phyloP scores from a whole-genome alignment of 164 flowering plant species.

The Dillenia turbinata region DNA sequence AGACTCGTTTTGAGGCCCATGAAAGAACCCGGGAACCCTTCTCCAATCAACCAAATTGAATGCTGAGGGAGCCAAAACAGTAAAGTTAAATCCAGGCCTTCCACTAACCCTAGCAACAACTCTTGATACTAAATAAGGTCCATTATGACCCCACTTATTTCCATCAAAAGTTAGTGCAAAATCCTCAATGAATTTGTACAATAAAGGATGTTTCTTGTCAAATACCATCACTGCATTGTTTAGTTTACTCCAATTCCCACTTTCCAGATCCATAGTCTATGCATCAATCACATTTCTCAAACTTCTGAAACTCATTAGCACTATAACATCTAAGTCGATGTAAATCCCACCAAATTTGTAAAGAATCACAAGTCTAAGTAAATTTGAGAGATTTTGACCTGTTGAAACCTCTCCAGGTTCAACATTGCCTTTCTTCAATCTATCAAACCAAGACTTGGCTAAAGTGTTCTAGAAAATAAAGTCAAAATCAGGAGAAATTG shows the following conservation, averaged over 20 bases:
- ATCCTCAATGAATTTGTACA: constrained; percentile 42
- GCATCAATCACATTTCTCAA: constrained; percentile 42
- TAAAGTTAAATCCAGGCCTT: too few relatives aligned
- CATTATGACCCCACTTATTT: too few relatives aligned
- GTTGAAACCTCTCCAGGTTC: constrained; percentile 69
- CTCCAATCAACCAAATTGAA: constrained; percentile 90
- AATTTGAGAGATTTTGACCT: constrained; percentile 87
- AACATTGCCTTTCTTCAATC: constrained; percentile 46
- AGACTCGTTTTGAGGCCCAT: constrained; percentile 27
- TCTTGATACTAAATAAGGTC: too few relatives aligned
- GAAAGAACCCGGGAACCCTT: constrained; percentile 41
- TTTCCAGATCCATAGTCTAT: constrained; percentile 24
- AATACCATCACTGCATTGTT: constrained; percentile 51
- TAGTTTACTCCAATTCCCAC: constrained; percentile 38
- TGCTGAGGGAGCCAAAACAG: too few relatives aligned
- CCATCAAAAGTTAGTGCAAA: too few relatives aligned
- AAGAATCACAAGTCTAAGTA: constrained; percentile 54
- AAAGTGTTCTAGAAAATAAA: constrained; percentile 51
- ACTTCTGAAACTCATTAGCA: constrained; percentile 25
- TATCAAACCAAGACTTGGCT: constrained; percentile 58
- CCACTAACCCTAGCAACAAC: too few relatives aligned
- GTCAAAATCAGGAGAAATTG: constrained; percentile 61
- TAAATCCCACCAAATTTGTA: constrained; percentile 44
- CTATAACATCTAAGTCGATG: constrained; percentile 38
- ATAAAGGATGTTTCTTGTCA: constrained; percentile 37